phyloP scores from a whole-genome alignment of 2,329 filamentous ascomycete genomes.

The Xylaria sp. region DNA sequence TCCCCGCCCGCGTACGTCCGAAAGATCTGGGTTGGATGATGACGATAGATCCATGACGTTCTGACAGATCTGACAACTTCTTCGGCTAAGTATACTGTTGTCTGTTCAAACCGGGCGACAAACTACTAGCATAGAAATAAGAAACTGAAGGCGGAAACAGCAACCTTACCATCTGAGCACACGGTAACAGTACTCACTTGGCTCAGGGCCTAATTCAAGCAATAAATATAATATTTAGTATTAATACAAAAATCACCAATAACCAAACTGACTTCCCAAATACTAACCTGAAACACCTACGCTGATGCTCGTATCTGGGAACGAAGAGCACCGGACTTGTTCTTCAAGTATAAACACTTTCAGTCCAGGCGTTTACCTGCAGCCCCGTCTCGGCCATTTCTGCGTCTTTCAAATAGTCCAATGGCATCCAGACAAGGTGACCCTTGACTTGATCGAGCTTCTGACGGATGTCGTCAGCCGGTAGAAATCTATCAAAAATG shows the following conservation, averaged over 20 bases:
- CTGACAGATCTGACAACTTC: neutral
- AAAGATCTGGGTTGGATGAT: neutral
- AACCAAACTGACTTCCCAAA: neutral
- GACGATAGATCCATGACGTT: neutral
- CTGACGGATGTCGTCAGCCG: conserved; percentile 74
- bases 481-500: conserved; percentile 82
- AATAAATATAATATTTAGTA: neutral
- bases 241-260: conserved; percentile 5
- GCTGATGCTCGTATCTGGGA: neutral
- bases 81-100: neutral
- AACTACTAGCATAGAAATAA: neutral
- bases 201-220: neutral
- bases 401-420: conserved; percentile 84
- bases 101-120: neutral
- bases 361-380: conserved; percentile 85
- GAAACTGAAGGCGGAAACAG: neutral
- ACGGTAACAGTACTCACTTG: neutral
- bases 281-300: neutral
- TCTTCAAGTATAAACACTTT: conserved; percentile 80
- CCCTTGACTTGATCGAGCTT: conserved; percentile 85
- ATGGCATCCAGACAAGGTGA: conserved; percentile 94
- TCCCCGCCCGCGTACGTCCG: neutral
- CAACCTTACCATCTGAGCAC: neutral
- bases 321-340: neutral
- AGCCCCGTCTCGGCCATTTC: conserved; percentile 91